Base-by-base conservation (phyloP, 148 eudicot genomes). In the Nepenthes gracilis region DNA sequence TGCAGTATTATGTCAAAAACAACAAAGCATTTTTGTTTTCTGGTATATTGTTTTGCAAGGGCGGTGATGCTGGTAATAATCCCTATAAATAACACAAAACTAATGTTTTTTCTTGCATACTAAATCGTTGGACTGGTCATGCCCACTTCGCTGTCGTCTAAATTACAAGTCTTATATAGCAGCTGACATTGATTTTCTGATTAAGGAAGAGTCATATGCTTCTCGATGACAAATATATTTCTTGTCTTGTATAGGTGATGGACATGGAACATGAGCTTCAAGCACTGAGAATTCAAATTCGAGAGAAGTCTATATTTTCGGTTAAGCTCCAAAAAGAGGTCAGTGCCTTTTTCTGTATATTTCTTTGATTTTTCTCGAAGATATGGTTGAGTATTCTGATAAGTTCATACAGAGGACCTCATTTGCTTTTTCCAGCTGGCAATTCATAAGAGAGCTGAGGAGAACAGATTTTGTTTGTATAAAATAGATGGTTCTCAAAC, bases 261-360 rank as follows among this genome's bases (percentile, higher is more conserved):
- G 96, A 89, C 75, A 93, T 93, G 96, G 99, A 93, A 60, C 87
- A 82, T 53, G 99, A 93, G 63, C 99, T 89, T 63, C 82, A 81
- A 72, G 99, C 89, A 64, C 82, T 93, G 58, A 72, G 99, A 64
- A 73, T 86, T 61, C 87, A 83, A 57, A 91, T 93, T 32, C 79
- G 82, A 47, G 95, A 93, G 71, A 93, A 93, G 75, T 79, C 82
- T 59, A 83, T 82, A 63, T 72, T 84, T 66, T 86, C 96, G 2
- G 74, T 91, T 33, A 84, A 81, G 75, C 99, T 93, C 68, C 87
- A 89, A 70, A 84, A 82, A 76, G 92, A 93, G 99, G 99, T 93
- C 32, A 59, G 36, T 62, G 60, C 54, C 35, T 33, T n/a, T 5
- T 64, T 55, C 15, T 36, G 9, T 61, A 23, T 34, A 12, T 56